Percentiles rank a stretch among this genome's conserved stretches.
Evolutionary conservation across 1,284 basidiomycete genomes (phyloP).

Genomic region (Trametes versicolor): DNA sequence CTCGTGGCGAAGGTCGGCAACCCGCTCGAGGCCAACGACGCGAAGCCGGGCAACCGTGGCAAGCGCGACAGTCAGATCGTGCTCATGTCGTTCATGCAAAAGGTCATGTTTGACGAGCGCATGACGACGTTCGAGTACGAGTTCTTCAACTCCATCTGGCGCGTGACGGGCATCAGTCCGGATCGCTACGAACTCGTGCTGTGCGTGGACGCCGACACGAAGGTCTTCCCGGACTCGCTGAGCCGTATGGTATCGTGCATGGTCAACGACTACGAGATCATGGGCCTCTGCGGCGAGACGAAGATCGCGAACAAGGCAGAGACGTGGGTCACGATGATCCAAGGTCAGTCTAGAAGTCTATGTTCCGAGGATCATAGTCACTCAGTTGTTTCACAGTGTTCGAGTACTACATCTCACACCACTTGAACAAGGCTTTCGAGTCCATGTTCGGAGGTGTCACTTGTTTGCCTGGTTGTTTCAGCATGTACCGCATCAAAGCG

Average conservation of each 20-base stretch:
- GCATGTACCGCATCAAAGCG: slow-evolving; percentile 99
- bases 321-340: slow-evolving; percentile 99
- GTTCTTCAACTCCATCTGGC: slow-evolving; percentile 98
- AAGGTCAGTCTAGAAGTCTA: slow-evolving; percentile 67
- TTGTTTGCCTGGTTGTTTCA: slow-evolving; percentile 99
- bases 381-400: slow-evolving; percentile 69
- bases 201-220: slow-evolving; percentile 99
- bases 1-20: slow-evolving; percentile 96
- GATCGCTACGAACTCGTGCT: slow-evolving; percentile 97
- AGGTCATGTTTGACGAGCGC: slow-evolving; percentile 99
- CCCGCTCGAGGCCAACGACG: slow-evolving; percentile 85
- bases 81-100: slow-evolving; percentile 97
- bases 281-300: slow-evolving; percentile 99
- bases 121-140: slow-evolving; percentile 99
- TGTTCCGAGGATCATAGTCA: not conserved
- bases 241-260: slow-evolving; percentile 94
- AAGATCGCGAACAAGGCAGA: slow-evolving; percentile 99
- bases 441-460: slow-evolving; percentile 99
- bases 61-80: slow-evolving; percentile 99
- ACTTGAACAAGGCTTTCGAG: slow-evolving; percentile 99
- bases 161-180: slow-evolving; percentile 94
- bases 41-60: slow-evolving; percentile 98
- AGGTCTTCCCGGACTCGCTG: slow-evolving; percentile 95
- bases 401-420: slow-evolving; percentile 99
- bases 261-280: slow-evolving; percentile 96